phyloP scores from a whole-genome alignment of 306 rosid genomes.

The Acacia confusa region DNA sequence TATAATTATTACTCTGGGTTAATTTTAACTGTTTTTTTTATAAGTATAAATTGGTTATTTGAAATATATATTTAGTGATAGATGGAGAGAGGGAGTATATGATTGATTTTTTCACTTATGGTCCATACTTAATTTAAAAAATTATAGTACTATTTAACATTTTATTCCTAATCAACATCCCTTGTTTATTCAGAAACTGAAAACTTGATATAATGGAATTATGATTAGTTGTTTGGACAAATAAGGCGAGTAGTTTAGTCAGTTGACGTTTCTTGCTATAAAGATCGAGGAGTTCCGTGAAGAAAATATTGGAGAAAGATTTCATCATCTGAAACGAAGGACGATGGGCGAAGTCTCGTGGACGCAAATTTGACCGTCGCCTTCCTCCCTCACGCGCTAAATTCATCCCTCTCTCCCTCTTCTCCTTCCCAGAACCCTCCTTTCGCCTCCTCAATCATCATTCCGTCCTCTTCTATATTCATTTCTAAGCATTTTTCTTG shows the following conservation, averaged over 20 bases:
- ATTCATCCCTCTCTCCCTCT: not conserved
- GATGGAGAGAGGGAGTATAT: too few species aligned
- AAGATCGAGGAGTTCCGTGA: too few species aligned
- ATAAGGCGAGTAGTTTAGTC: not conserved
- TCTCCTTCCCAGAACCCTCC: not conserved
- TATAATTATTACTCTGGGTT: too few species aligned
- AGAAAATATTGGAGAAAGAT: not conserved
- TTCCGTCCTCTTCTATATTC: not conserved
- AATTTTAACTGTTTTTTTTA: too few species aligned
- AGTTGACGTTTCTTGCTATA: not conserved
- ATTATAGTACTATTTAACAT: not conserved
- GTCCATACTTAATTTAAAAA: not conserved
- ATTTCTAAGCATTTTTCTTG: not conserved
- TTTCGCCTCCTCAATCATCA: not conserved
- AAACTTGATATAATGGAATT: not conserved
- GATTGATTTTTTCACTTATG: not conserved
- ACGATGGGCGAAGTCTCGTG: slow-evolving; percentile 32
- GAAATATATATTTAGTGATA: too few species aligned
- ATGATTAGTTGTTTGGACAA: not conserved
- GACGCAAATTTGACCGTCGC: slow-evolving; percentile 37
- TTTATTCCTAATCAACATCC: not conserved
- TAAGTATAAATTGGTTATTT: too few species aligned
- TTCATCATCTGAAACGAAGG: not conserved
- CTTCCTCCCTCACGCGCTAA: slow-evolving; percentile 32
- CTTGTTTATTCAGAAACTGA: not conserved